phyloP scores from a whole-genome alignment of 768 basidiomycete species.

The Auriscalpium vulgare region DNA sequence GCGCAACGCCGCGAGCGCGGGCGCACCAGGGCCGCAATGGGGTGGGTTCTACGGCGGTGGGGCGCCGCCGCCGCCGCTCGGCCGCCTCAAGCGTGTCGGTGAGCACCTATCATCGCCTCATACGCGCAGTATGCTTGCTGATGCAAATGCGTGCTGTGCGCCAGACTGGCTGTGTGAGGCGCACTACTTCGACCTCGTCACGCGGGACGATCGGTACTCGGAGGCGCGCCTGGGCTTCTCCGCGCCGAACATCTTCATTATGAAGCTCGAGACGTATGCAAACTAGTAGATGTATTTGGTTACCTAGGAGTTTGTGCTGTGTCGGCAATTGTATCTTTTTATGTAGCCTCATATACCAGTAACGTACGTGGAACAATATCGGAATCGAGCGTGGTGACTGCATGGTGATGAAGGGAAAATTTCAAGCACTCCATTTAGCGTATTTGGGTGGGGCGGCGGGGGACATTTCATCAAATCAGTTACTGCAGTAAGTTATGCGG shows the following conservation, averaged over 20 bases:
- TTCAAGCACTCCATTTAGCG: too few species aligned
- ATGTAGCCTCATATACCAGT: too few species aligned
- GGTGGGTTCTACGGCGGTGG: constrained; percentile 35
- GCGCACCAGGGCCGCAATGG: constrained; percentile 29
- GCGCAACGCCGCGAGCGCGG: constrained; percentile 22
- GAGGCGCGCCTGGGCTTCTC: constrained; percentile 58
- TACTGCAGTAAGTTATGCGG: too few species aligned
- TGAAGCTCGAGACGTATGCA: constrained; percentile 37
- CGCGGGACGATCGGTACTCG: constrained; percentile 53
- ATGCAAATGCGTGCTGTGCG: not conserved
- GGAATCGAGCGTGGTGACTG: too few species aligned
- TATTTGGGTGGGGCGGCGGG: too few species aligned
- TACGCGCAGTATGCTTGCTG: too few species aligned
- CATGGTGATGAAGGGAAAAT: too few species aligned
- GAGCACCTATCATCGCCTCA: constrained; percentile 19
- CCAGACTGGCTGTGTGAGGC: constrained; percentile 75
- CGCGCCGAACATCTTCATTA: constrained; percentile 74
- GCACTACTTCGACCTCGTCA: constrained; percentile 59
- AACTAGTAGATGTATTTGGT: not conserved
- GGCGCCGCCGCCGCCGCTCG: constrained; percentile 34
- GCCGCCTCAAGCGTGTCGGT: constrained; percentile 58
- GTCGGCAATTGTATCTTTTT: too few species aligned
- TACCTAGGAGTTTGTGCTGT: too few species aligned
- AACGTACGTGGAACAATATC: too few species aligned
- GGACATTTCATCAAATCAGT: too few species aligned